These are phyloP conservation scores for Boletus subcaerulescens DNA, from an alignment of 768 basidiomycete genomes.

Conservation along the genomic window DNA sequence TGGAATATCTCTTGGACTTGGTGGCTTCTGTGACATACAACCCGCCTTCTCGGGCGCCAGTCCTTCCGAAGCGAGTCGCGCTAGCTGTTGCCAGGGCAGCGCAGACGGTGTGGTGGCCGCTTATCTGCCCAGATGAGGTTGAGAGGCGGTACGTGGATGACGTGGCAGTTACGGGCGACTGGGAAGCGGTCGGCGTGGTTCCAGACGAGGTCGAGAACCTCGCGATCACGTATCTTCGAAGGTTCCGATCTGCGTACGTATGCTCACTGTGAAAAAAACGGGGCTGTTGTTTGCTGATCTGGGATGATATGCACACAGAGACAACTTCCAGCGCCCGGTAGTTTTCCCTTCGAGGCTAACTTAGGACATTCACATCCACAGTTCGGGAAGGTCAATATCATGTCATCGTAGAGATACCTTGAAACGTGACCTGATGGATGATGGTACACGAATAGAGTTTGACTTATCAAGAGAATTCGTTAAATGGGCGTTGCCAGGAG, in stretches of 20 bases:
- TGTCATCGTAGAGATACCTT: conserved; percentile 14
- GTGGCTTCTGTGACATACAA: conserved; percentile 79
- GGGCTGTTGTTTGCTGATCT: conserved; percentile 12
- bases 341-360: conserved; percentile 55
- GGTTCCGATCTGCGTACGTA: conserved; percentile 86
- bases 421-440: conserved; percentile 13
- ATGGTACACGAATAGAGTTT: conserved; percentile 24
- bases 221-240: conserved; percentile 86
- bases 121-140: conserved; percentile 88
- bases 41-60: conserved; percentile 66
- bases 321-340: conserved; percentile 66
- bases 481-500: conserved; percentile 30
- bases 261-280: conserved; percentile 5
- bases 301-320: conserved; percentile 34
- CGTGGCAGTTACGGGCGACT: conserved; percentile 67
- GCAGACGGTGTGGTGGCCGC: conserved; percentile 87
- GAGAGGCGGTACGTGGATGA: conserved; percentile 86
- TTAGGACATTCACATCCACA: conserved; percentile 32
- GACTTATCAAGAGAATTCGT: conserved; percentile 20
- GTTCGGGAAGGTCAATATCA: conserved; percentile 26
- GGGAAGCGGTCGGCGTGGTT: conserved; percentile 76
- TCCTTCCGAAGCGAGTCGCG: conserved; percentile 73
- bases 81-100: conserved; percentile 55
- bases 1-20: conserved; percentile 76
- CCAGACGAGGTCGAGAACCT: conserved; percentile 85